These are phyloP conservation scores for Sphagnum magellanicum DNA, from an alignment of 228 moss, liverwort and hornwort species.

Conservation along the genomic window DNA sequence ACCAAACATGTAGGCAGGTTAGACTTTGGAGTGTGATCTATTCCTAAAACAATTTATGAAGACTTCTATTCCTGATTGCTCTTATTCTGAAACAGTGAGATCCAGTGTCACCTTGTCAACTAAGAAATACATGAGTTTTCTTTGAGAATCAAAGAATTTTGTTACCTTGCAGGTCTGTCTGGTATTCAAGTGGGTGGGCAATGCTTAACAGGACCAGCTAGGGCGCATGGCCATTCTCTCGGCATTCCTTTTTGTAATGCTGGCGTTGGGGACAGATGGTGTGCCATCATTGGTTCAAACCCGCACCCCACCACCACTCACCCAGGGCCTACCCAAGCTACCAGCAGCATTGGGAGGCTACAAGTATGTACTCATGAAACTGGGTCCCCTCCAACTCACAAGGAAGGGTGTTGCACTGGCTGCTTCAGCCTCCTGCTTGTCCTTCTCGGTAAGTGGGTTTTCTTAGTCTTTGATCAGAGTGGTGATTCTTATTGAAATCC, in stretches of 20 bases:
- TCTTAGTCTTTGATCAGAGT: background rate
- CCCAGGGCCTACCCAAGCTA: conserved; percentile 66
- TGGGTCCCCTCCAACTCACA: conserved; percentile 85
- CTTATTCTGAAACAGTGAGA: no score
- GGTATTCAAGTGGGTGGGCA: conserved; percentile 11
- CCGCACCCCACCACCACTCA: conserved; percentile 56
- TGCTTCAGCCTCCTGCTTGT: conserved; percentile 73
- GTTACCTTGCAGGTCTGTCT: conserved; percentile 5
- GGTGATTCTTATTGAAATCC: background rate
- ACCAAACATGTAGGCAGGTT: no score
- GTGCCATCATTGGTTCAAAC: conserved; percentile 75
- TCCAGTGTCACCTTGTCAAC: no score
- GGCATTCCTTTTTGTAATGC: conserved; percentile 74
- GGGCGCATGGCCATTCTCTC: conserved; percentile 78
- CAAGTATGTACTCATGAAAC: conserved; percentile 70
- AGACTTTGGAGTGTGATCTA: no score
- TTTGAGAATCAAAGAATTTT: background rate
- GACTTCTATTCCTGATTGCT: background rate
- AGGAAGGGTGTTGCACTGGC: conserved; percentile 78
- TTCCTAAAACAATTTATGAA: background rate
- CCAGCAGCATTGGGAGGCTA: conserved; percentile 72
- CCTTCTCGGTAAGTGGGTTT: conserved; percentile 69
- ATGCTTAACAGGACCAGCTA: conserved; percentile 72
- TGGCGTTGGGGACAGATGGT: conserved; percentile 89
- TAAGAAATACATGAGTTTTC: background rate